Base-by-base conservation (phyloP, 2,329 filamentous ascomycete genomes). In the Tolypocladium album region DNA sequence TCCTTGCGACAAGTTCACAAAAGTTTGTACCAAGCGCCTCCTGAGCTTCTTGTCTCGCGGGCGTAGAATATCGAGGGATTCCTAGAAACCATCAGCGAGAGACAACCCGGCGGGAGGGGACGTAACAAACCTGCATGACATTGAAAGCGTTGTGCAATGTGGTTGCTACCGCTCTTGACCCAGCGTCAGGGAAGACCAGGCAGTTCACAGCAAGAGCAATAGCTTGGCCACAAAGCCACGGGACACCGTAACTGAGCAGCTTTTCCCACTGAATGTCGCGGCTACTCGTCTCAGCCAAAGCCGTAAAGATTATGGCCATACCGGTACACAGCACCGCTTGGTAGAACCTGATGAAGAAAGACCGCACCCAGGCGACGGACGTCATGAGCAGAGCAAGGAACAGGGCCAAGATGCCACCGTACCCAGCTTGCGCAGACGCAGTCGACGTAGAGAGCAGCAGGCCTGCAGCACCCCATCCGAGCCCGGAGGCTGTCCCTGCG, bases 381-480 rank as follows among this genome's bases (percentile, higher is more conserved):
- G 76, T 77, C 66, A 84, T 80, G 64, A 83, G 82, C 17, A 82
- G 36, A 15, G 80, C 73, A 34, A 84, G 73, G 63, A 83, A 84
- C n/a, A 76, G 65, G 8, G 81, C 80, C n/a, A 85, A 67, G 55
- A 85, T 76, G 12, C 78, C 82, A 13, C 81, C 82, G 66, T 80
- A 83, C 3, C 79, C 81, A 56, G 71, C 68, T 50, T 72, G 72
- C 3, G 80, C 78, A 17, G 73, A 67, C 3, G 70, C 61, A 0
- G 80, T 81, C 27, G 76, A 77, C n/a, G 78, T 79, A 6, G 82
- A 83, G 2, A 84, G 67, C 66, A 81, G 76, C 5, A 85, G 67
- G 0, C 79, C 82, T 55, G 84, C 73, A 9, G 76, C 73, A 3
- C 82, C 83, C 78, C 82, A 84, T 15, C 76, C 82, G 9, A 85